Percentiles rank a stretch among this genome's conserved stretches.
These are phyloP conservation scores for Allantophomopsis cytisporea DNA, from an alignment of 2,329 filamentous ascomycete genomes.

Conservation along the genomic window DNA sequence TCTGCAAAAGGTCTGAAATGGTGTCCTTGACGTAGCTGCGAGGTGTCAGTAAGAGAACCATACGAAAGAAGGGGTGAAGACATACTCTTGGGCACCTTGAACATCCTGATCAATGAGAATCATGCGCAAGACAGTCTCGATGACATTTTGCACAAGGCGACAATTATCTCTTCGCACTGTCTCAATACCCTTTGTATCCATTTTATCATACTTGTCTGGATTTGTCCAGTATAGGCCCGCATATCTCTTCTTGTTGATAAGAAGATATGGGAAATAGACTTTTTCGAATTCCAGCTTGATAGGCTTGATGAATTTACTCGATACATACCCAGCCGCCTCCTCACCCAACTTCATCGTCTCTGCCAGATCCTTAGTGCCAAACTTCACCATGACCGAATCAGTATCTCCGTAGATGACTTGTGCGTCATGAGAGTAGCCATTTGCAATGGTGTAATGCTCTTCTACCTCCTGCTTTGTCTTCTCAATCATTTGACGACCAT, in stretches of 20 bases:
- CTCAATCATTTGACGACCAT: constrained; percentile 98
- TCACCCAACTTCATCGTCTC: constrained; percentile 93
- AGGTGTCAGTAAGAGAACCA: constrained; percentile 21
- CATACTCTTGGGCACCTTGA: constrained; percentile 83
- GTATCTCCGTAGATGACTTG: constrained; percentile 98
- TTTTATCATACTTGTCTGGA: constrained; percentile 92
- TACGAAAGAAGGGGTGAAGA: constrained; percentile 8
- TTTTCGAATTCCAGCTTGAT: constrained; percentile 99
- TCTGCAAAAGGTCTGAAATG: constrained; percentile 89
- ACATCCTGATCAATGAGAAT: constrained; percentile 89
- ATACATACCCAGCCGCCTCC: constrained; percentile 80
- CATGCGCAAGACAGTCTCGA: constrained; percentile 92
- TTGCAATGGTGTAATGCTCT: constrained; percentile 75
- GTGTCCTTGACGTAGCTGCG: constrained; percentile 86
- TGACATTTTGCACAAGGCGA: constrained; percentile 86
- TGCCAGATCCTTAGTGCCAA: constrained; percentile 74
- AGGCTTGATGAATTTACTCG: constrained; percentile 83
- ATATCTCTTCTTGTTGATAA: constrained; percentile 99
- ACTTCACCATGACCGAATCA: constrained; percentile 99
- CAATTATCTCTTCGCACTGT: constrained; percentile 97
- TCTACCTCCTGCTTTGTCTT: constrained; percentile 96
- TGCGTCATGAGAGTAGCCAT: constrained; percentile 88
- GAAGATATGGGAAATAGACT: constrained; percentile 91
- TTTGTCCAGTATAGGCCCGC: constrained; percentile 97
- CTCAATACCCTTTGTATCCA: constrained; percentile 99